A percentile compares a stretch with the other conserved stretches of the same genome.
Conservation (phyloP, 169 alveolate species). For the Plasmodium yoelii region DNA sequence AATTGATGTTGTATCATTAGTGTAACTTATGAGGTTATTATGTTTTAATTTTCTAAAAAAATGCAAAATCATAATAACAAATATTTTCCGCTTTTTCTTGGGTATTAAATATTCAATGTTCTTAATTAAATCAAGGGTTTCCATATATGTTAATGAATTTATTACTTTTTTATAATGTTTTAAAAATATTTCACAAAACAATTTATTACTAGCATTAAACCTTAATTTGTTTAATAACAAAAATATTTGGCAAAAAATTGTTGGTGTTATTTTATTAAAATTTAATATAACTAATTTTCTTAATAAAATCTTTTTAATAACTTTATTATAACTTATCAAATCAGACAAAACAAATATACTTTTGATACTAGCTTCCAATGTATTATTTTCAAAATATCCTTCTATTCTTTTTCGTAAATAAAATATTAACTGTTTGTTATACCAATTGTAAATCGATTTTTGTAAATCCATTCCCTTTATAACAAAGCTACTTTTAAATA, state of each 20-base stretch:
- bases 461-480: constrained; percentile 33
- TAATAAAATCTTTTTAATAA: constrained; percentile 51
- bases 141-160: constrained; percentile 30
- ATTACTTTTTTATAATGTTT: constrained; percentile 62
- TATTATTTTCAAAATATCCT: constrained; percentile 48
- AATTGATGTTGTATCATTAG: background rate
- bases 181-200: constrained; percentile 47
- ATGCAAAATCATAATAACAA: constrained; percentile 44
- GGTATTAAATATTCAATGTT: constrained; percentile 62
- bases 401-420: constrained; percentile 59
- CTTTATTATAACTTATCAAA: constrained; percentile 56
- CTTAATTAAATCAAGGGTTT: constrained; percentile 45
- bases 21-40: background rate
- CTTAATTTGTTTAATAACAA: constrained; percentile 61
- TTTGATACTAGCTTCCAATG: constrained; percentile 62
- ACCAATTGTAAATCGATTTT: constrained; percentile 43
- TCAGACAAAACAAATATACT: constrained; percentile 50
- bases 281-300: constrained; percentile 47
- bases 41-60: constrained; percentile 54
- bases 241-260: constrained; percentile 62
- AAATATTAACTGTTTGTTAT: constrained; percentile 45
- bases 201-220: constrained; percentile 47
- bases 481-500: constrained; percentile 46
- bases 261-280: constrained; percentile 26
- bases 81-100: constrained; percentile 55